Evolutionary conservation across 495 filamentous ascomycete species (phyloP), one percentile per base, ranked within the genome.

Genomic region (Neurospora hispaniola): DNA sequence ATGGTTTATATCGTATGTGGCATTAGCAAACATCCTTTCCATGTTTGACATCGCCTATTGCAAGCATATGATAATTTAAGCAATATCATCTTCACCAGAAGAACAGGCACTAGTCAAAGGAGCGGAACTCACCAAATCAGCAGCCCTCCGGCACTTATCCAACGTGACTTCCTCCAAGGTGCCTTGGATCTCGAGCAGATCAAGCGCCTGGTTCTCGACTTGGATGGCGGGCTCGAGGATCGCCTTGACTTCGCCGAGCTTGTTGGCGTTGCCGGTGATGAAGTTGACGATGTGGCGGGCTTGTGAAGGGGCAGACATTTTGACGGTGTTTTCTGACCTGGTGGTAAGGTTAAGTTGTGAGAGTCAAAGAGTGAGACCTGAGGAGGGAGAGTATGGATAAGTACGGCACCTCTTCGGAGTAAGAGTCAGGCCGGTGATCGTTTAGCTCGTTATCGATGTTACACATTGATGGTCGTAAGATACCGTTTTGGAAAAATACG

Each of bases 201-300:
- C 94, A 38, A 99, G 79, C 4, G 85, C 82, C 80, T 92, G 89
- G 82, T 83, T 96, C 71, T 89, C 84, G 69, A 99, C 84, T 54
- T 91, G 83, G 75, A 96, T 90, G 40, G 89, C 86, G 71, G 87
- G 87, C 72, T 90, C 89, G 20, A 99, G 86, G 77, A 99, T 98
- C 14, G 91, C 90, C 78, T 90, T 88, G 75, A 97, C 93, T 82
- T 99, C 96, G 72, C 80, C 79, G 69, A 99, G 88, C 83, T 99
- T 99, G 84, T 97, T 96, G 75, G 88, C 86, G 84, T 99, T 99
- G 75, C 95, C 92, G 3, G 96, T 99, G 77, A 99, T 97, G 85
- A 99, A 99, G 85, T 97, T 93, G 43, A 99, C 76, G 2, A 77
- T 74, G 69, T 78, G 81, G 8, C 74, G 73, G 66, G 75, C 75